Evolutionary conservation across 306 rosid species (phyloP).

Genomic region (Vigna reflexopilosa): DNA sequence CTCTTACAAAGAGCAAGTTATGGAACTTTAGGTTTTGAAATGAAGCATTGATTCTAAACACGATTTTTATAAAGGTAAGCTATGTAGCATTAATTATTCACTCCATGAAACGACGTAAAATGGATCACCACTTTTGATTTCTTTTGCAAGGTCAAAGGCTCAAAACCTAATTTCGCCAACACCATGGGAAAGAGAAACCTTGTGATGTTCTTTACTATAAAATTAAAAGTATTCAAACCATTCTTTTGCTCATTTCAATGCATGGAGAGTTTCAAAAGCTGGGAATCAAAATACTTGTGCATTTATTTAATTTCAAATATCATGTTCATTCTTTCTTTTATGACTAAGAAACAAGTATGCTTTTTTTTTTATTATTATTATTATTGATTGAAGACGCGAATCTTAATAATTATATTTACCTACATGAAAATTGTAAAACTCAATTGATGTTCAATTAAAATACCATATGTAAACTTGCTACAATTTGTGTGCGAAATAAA

Average conservation of each 20-base stretch:
- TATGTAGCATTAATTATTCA: neutral
- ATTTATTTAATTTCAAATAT: no score
- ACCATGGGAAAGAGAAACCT: constrained; percentile 18
- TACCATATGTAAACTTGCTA: no score
- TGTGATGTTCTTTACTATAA: constrained; percentile 26
- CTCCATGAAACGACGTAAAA: constrained; percentile 27
- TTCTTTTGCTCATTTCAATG: constrained; percentile 18
- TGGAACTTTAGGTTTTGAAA: constrained; percentile 17
- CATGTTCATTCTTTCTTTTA: no score
- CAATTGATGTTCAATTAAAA: no score
- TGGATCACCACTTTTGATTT: constrained; percentile 22
- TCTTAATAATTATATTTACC: no score
- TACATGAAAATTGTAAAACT: no score
- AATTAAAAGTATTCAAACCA: neutral
- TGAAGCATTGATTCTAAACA: constrained; percentile 27
- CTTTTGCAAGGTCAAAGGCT: constrained; percentile 42
- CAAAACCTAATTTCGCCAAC: constrained; percentile 33
- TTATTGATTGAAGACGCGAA: no score
- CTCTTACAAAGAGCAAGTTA: constrained; percentile 24
- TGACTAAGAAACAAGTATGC: no score
- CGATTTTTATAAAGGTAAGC: constrained; percentile 8
- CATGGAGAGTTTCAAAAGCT: neutral
- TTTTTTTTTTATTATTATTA: no score
- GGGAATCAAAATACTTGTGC: neutral
- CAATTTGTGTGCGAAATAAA: neutral